Evolutionary conservation across 108 stramenopile genomes (phyloP).

Genomic region (Skeletonema menzelii): DNA sequence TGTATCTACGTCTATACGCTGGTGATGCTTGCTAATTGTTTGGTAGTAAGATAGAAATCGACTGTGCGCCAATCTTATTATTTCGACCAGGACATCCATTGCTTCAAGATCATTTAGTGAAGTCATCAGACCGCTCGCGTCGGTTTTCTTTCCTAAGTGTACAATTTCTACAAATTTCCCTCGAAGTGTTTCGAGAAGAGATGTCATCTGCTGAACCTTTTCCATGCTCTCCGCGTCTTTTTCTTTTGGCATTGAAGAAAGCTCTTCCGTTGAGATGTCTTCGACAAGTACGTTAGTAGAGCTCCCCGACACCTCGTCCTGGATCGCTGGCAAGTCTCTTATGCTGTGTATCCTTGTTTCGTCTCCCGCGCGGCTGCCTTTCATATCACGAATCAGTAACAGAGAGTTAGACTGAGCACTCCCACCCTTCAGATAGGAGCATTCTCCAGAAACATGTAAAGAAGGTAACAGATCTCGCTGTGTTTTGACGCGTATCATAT

Average conservation of each 20-base stretch:
- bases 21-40: neutral
- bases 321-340: conserved; percentile 32
- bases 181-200: conserved; percentile 38
- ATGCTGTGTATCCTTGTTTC: conserved; percentile 8
- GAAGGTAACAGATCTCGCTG: conserved; percentile 22
- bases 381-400: conserved; percentile 18
- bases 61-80: conserved; percentile 19
- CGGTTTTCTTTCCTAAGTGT: conserved; percentile 24
- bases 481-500: neutral
- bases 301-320: conserved; percentile 3
- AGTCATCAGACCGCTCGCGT: conserved; percentile 23
- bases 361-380: conserved; percentile 1
- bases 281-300: neutral
- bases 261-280: neutral
- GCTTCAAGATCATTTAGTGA: conserved; percentile 26
- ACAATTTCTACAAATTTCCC: conserved; percentile 36
- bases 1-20: neutral
- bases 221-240: conserved; percentile 11
- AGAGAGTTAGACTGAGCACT: conserved; percentile 34
- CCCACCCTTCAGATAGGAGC: conserved; percentile 29
- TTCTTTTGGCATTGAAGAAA: neutral
- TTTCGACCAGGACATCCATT: conserved; percentile 27
- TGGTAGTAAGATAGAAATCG: conserved; percentile 8
- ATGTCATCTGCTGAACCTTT: conserved; percentile 26
- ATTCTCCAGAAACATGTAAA: conserved; percentile 24